Evolutionary conservation across 768 basidiomycete genomes (phyloP).

Genomic region (Pholiota microspora): DNA sequence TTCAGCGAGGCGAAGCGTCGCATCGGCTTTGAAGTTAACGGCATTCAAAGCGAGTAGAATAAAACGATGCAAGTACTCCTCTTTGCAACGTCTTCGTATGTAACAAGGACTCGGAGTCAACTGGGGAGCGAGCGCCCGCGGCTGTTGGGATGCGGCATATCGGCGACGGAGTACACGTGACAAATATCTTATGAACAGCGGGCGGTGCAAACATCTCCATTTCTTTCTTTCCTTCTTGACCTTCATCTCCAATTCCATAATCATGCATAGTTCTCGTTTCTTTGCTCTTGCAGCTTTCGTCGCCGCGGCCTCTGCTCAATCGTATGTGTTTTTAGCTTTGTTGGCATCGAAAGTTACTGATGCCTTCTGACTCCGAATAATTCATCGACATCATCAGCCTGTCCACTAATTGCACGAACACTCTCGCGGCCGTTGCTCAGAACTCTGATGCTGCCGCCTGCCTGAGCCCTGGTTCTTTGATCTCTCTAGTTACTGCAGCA

Average conservation of each 20-base stretch:
- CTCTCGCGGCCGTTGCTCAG: constrained; percentile 43
- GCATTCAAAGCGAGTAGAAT: too few relatives aligned
- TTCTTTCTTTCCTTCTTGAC: constrained; percentile 9
- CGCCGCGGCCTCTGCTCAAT: constrained; percentile 40
- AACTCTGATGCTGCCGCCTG: constrained; percentile 46
- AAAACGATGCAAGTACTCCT: too few relatives aligned
- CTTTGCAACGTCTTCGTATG: too few relatives aligned
- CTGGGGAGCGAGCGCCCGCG: not conserved
- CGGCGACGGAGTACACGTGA: not conserved
- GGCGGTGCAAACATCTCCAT: constrained; percentile 11
- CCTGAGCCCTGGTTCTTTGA: constrained; percentile 44
- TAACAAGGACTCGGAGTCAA: too few relatives aligned
- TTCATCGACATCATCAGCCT: constrained; percentile 26
- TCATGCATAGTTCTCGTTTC: constrained; percentile 23
- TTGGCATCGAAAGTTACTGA: not conserved
- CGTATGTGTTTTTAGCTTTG: constrained; percentile 29
- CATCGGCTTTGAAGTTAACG: too few relatives aligned
- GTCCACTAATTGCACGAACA: constrained; percentile 46
- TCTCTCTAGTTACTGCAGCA: constrained; percentile 34
- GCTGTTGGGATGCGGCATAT: not conserved
- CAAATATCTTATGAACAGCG: not conserved
- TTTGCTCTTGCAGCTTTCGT: constrained; percentile 28
- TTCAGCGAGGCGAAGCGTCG: too few relatives aligned
- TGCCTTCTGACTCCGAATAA: too few relatives aligned
- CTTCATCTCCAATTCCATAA: constrained; percentile 5